Conservation (phyloP, 306 rosid genomes). For the Cucumis cinereus region DNA sequence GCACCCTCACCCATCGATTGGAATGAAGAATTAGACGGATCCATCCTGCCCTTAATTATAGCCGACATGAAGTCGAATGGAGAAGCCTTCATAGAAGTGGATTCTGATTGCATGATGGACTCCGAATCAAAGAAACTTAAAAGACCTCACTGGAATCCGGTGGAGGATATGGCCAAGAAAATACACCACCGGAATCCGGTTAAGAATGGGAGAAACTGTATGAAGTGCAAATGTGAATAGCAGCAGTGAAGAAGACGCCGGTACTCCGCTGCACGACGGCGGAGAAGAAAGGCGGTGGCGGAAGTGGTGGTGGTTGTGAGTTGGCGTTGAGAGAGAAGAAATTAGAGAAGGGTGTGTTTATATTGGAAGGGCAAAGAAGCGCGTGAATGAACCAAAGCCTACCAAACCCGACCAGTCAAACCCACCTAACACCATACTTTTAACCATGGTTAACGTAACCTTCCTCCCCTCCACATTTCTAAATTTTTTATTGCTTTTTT, state of each 20-base stretch:
- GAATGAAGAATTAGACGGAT: slow-evolving; percentile 12
- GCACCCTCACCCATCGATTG: slow-evolving; percentile 21
- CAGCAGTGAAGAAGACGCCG: neutral
- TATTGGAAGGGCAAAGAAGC: slow-evolving; percentile 1
- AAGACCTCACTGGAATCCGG: slow-evolving; percentile 5
- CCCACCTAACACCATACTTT: slow-evolving; percentile 16
- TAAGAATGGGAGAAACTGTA: neutral
- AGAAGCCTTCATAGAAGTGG: slow-evolving; percentile 8
- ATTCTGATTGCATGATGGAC: slow-evolving; percentile 9
- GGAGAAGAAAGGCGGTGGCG: neutral
- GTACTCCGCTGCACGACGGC: neutral
- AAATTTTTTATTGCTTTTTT: neutral
- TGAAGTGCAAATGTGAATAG: neutral
- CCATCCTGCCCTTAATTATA: slow-evolving; percentile 6
- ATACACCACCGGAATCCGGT: slow-evolving; percentile 7
- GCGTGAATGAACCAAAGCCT: slow-evolving; percentile 22
- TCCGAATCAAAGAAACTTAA: neutral
- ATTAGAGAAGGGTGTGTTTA: neutral
- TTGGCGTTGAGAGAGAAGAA: slow-evolving; percentile 13
- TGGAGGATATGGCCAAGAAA: neutral
- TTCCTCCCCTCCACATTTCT: neutral
- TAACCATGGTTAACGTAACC: slow-evolving; percentile 18
- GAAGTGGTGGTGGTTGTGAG: neutral
- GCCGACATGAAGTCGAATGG: slow-evolving; percentile 14
- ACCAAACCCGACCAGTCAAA: slow-evolving; percentile 29